Percentiles rank a stretch among this genome's conserved stretches.
Conservation (phyloP, 2,329 filamentous ascomycete genomes). For the Pestalotiopsis fici region DNA sequence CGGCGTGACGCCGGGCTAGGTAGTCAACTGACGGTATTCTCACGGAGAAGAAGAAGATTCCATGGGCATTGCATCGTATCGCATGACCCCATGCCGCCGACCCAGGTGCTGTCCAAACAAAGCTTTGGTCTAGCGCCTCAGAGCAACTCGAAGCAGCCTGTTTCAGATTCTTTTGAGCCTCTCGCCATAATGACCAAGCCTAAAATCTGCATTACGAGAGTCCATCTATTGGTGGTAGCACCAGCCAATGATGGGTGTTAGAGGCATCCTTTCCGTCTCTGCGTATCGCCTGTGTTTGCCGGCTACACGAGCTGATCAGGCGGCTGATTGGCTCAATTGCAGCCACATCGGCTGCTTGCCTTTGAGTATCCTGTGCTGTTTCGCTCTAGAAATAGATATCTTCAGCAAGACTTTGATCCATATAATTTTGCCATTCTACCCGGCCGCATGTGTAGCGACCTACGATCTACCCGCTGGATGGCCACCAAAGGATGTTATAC, state of each 20-base stretch:
- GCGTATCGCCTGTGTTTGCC: conserved; percentile 3
- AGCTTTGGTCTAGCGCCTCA: conserved; percentile 2
- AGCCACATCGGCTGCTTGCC: neutral
- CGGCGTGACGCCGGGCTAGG: neutral
- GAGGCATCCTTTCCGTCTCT: neutral
- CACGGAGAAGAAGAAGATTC: neutral
- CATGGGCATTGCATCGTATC: neutral
- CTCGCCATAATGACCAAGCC: conserved; percentile 4
- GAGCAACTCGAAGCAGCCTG: neutral
- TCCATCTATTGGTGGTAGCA: neutral
- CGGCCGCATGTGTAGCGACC: conserved; percentile 6
- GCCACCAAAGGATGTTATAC: neutral
- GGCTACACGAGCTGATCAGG: conserved; percentile 1
- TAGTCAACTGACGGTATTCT: neutral
- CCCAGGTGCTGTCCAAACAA: conserved; percentile 4
- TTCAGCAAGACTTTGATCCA: neutral
- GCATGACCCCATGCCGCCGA: neutral
- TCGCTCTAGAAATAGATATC: conserved; percentile 7
- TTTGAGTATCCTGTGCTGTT: neutral
- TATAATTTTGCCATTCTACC: neutral
- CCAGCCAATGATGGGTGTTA: conserved; percentile 5
- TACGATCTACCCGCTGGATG: neutral
- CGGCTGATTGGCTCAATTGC: conserved; percentile 6
- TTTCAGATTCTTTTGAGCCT: conserved; percentile 2
- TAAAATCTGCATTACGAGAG: neutral